Percentiles rank a stretch among this genome's conserved stretches.
phyloP scores from a whole-genome alignment of 352 stramenopile species.

The Saprolegnia parasitica region DNA sequence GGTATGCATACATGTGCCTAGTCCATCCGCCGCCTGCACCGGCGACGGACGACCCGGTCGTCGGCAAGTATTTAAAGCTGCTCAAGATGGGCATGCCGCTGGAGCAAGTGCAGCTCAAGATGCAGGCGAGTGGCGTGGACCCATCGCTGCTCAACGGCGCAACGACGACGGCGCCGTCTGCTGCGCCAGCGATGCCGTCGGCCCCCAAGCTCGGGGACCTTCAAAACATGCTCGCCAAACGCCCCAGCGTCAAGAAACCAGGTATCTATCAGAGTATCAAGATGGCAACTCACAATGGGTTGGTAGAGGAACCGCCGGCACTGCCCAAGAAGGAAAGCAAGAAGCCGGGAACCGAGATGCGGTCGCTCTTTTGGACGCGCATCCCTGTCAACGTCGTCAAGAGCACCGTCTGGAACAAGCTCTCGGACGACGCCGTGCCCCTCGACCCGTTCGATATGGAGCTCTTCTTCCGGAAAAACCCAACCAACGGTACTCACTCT shows the following conservation, averaged over 20 bases:
- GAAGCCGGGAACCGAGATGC: constrained; percentile 83
- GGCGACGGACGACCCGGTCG: constrained; percentile 89
- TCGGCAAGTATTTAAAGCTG: constrained; percentile 96
- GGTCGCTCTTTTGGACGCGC: constrained; percentile 85
- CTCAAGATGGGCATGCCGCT: constrained; percentile 83
- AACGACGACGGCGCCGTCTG: neutral
- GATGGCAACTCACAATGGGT: neutral
- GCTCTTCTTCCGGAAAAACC: constrained; percentile 86
- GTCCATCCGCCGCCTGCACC: neutral
- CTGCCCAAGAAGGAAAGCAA: constrained; percentile 83
- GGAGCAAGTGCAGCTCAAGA: constrained; percentile 92
- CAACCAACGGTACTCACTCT: constrained; percentile 46
- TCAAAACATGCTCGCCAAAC: constrained; percentile 10
- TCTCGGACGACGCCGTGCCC: constrained; percentile 60
- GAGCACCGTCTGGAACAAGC: constrained; percentile 82
- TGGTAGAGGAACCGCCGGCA: constrained; percentile 44
- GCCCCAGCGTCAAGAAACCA: neutral
- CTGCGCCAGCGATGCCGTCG: neutral
- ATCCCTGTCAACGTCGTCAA: constrained; percentile 83
- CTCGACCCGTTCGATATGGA: constrained; percentile 82
- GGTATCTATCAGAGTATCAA: neutral
- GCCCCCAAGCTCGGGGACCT: neutral
- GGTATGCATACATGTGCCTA: too few species aligned
- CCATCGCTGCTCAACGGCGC: constrained; percentile 58
- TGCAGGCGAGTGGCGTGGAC: constrained; percentile 73